phyloP scores from a whole-genome alignment of 1,139 yeast genomes.

The Geotrichum histeridarum region DNA sequence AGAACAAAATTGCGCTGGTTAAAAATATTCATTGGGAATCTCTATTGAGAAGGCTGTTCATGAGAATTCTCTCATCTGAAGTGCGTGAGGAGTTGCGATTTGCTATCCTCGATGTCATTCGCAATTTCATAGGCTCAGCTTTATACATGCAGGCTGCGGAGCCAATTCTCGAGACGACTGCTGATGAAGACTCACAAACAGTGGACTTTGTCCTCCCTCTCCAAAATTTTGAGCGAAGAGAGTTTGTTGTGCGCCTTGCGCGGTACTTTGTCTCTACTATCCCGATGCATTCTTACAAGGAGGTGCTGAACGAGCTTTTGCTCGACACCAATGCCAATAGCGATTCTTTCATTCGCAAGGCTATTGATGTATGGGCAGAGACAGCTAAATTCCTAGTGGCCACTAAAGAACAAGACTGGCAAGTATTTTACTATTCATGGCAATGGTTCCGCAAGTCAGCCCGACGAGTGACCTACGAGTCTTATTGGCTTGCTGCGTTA shows the following conservation, averaged over 20 bases:
- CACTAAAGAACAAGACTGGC: background rate
- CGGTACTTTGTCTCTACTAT: conserved; percentile 1
- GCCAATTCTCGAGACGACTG: background rate
- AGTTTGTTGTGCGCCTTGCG: conserved; percentile 2
- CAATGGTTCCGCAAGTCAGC: conserved; percentile 11
- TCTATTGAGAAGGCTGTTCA: conserved; percentile 10
- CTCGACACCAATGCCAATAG: background rate
- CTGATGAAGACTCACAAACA: conserved; percentile 13
- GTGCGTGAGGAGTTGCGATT: conserved; percentile 1
- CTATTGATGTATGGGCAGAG: conserved; percentile 10
- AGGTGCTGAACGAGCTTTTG: conserved; percentile 3
- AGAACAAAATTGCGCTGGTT: background rate
- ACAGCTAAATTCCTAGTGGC: conserved; percentile 10
- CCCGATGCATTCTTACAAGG: conserved; percentile 7
- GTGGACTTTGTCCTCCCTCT: conserved; percentile 10
- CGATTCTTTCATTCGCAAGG: conserved; percentile 8
- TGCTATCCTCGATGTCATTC: background rate
- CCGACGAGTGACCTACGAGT: conserved; percentile 3
- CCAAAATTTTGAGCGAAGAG: background rate
- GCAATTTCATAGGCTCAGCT: conserved; percentile 4
- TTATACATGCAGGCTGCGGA: conserved; percentile 6
- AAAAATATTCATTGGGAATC: conserved; percentile 15
- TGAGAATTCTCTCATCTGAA: conserved; percentile 1
- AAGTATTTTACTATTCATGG: conserved; percentile 13
- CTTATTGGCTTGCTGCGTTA: conserved; percentile 12